phyloP scores from a whole-genome alignment of 345 rosid species.

The Salix purpurea region DNA sequence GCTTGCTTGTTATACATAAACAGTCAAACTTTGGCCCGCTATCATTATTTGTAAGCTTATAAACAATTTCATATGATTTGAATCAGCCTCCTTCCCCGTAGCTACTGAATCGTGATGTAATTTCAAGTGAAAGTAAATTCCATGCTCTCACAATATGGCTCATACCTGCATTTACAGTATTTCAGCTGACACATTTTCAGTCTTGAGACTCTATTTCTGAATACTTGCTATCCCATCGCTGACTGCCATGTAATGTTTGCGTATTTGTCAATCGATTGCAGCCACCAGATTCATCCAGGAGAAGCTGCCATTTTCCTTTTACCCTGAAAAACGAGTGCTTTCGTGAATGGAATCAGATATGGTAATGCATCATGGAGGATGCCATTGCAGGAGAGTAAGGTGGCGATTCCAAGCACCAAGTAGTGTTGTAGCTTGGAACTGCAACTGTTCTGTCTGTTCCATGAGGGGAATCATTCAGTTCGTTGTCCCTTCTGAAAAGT shows the following conservation, averaged over 20 bases:
- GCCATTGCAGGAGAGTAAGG: constrained; percentile 68
- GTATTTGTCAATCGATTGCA: not conserved
- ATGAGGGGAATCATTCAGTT: constrained; percentile 68
- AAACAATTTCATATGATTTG: not conserved
- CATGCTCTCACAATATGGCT: not conserved
- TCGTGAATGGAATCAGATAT: constrained; percentile 41
- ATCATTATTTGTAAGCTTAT: not conserved
- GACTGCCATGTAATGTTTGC: not conserved
- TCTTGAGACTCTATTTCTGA: not conserved
- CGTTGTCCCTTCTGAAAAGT: constrained; percentile 51
- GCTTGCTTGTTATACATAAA: not conserved
- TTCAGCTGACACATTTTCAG: not conserved
- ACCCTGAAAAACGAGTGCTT: not conserved
- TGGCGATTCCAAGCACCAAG: constrained; percentile 61
- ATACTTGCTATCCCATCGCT: not conserved
- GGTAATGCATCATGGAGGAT: constrained; percentile 61
- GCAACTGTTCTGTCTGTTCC: constrained; percentile 73
- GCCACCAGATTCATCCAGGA: not conserved
- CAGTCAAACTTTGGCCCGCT: not conserved
- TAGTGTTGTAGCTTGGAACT: constrained; percentile 59
- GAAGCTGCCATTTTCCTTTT: not conserved
- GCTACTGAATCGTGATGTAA: not conserved
- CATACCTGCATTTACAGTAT: not conserved
- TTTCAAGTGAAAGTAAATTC: not conserved
- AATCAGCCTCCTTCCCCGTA: not conserved